Evolutionary conservation across 306 rosid species (phyloP).

Genomic region (Inga oerstediana): DNA sequence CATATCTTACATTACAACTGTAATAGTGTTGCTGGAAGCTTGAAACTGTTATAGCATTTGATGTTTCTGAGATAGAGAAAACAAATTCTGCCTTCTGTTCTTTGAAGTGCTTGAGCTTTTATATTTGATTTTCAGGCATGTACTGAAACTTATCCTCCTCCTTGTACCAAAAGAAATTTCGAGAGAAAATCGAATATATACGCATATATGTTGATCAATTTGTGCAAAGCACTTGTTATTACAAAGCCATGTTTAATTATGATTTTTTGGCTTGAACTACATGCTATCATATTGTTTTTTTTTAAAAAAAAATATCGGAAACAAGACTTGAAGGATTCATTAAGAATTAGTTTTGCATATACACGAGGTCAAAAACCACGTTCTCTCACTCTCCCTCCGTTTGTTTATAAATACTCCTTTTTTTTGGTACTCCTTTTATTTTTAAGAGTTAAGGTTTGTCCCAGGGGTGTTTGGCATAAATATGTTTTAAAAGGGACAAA

Average conservation of each 20-base stretch:
- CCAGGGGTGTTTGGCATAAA: too few relatives aligned
- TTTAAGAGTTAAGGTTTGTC: too few relatives aligned
- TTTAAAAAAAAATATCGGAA: too few relatives aligned
- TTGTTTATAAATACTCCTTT: too few relatives aligned
- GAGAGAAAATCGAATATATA: neutral
- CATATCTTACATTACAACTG: conserved; percentile 8
- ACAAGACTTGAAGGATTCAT: neutral
- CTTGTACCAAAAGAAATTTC: neutral
- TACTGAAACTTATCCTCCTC: neutral
- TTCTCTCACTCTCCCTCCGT: too few relatives aligned
- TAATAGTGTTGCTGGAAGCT: conserved; percentile 19
- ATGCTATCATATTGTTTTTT: neutral
- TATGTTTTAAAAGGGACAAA: too few relatives aligned
- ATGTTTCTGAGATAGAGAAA: neutral
- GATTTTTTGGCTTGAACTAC: neutral
- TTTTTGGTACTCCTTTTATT: too few relatives aligned
- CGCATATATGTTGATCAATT: neutral
- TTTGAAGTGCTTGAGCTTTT: neutral
- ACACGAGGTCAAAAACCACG: too few relatives aligned
- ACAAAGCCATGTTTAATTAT: neutral
- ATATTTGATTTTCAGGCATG: neutral
- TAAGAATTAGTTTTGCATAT: neutral
- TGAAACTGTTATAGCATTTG: conserved; percentile 18
- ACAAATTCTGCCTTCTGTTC: conserved; percentile 16
- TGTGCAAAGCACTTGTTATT: neutral